Conservation (phyloP, 441 rosid genomes). For the Pelargonium cotyledonis region DNA sequence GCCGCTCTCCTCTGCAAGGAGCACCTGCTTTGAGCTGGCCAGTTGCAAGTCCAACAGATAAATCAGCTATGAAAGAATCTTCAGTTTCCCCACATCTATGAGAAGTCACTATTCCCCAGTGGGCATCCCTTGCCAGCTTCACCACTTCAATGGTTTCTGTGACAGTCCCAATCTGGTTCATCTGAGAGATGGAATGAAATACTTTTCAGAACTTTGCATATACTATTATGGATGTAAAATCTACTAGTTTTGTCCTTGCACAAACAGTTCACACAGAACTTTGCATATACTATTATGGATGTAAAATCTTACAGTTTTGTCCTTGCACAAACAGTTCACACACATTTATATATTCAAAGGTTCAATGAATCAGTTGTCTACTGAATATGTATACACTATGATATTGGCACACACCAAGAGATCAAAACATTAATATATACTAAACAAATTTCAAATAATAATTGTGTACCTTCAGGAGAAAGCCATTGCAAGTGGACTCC, state of each 20-base stretch:
- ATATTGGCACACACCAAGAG: neutral
- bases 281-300: too few species aligned
- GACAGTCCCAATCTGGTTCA: constrained; percentile 94
- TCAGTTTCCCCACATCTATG: constrained; percentile 89
- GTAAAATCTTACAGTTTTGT: too few species aligned
- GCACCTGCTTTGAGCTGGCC: constrained; percentile 96
- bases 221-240: neutral
- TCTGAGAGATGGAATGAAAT: constrained; percentile 33
- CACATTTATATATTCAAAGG: neutral
- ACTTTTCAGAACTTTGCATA: neutral
- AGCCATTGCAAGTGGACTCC: constrained; percentile 80
- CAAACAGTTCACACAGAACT: neutral
- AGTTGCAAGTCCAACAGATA: constrained; percentile 74
- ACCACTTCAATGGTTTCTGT: constrained; percentile 88
- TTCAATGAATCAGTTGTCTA: neutral
- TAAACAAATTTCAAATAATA: neutral
- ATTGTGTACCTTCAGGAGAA: constrained; percentile 78
- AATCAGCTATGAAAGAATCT: constrained; percentile 85
- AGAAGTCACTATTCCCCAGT: constrained; percentile 85
- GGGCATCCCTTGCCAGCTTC: constrained; percentile 79
- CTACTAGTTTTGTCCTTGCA: neutral
- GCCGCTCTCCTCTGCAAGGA: constrained; percentile 94
- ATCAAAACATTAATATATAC: neutral
- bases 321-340: neutral
- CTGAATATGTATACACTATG: neutral